These are phyloP conservation scores for Diaporthe vexans DNA, from an alignment of 2,329 filamentous ascomycete species.

Conservation along the genomic window DNA sequence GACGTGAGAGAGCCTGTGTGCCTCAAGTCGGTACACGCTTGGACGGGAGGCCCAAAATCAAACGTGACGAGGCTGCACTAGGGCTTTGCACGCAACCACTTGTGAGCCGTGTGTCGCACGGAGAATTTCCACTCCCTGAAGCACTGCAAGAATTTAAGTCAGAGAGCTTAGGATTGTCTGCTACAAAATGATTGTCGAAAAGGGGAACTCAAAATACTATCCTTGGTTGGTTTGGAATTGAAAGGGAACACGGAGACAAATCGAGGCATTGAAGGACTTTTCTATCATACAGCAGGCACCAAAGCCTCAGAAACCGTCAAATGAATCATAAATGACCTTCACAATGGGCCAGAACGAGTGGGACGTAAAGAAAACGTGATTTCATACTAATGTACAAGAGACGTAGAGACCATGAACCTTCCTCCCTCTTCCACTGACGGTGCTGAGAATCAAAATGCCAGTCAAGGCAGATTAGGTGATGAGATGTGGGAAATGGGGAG, in stretches of 20 bases:
- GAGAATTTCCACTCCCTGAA: no score
- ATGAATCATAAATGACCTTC: background rate
- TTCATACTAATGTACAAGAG: slow-evolving; percentile 35
- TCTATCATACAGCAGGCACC: background rate
- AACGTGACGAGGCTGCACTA: no score
- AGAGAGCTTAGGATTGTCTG: no score
- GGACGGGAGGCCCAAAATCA: no score
- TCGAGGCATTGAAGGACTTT: background rate
- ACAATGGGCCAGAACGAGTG: slow-evolving; percentile 8
- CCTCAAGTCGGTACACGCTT: no score
- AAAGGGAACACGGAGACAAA: background rate
- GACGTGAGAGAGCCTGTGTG: no score
- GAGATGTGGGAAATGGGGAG: background rate
- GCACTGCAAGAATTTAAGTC: no score
- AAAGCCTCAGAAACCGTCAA: background rate
- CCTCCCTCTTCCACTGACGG: background rate
- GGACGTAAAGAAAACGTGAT: background rate
- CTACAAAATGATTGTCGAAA: no score
- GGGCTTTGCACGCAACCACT: no score
- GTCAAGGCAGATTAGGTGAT: slow-evolving; percentile 19
- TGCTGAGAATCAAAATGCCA: background rate
- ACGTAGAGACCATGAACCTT: background rate
- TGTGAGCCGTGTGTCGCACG: no score
- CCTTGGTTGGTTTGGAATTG: no score
- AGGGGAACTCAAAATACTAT: no score